Evolutionary conservation across 805 yeast genomes (phyloP), one percentile per base, ranked within the genome.

Genomic region (Saccharomycopsis amapae): DNA sequence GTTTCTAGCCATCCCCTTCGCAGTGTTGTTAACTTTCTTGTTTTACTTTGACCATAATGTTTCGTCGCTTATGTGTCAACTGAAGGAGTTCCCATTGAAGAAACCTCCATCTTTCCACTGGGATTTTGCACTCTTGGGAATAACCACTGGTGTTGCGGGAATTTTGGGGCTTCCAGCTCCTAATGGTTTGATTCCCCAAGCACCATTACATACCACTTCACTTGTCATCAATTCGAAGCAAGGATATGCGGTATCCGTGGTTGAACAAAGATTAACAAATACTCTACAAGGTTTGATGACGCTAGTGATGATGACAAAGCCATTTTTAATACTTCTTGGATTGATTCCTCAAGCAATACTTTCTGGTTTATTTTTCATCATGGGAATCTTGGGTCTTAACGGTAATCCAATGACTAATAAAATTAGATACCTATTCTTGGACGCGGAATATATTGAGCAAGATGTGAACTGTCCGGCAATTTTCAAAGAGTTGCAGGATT

Each of bases 11-110:
- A 61, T 93, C 5, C 98, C 98, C 0, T 93, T 90, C 71, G 97
- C 95, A 0, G 64, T 93, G 1, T 70, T 93, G 39, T 65, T 93
- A 37, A 87, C 97, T 0, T 73, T 82, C 41, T 66, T 90, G 40
- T 90, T 93, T 63, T 90, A 87, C 62, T 93, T 89, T 63, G 98
- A 90, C 63, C 98, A 90, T 63, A 93, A 90, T 53, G 94, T 90
- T 9, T 87, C 96, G 2, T 82, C 97, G 0, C 67, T 90, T 46
- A 93, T 93, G 75, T 89, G 96, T 43, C 97, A 90, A 63, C 81
- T 81, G 50, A 76, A 80, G 22, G 79, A 83, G 44, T 93, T 72
- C 61, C 94, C 93, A 9, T 65, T 93, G 48, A 76, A 68, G 41
- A 90, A 93, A 57, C 96, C 97, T 0, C 76, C 95, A 0, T 70